Evolutionary conservation across 208 protist species (phyloP).

Genomic region (Leishmania major): DNA sequence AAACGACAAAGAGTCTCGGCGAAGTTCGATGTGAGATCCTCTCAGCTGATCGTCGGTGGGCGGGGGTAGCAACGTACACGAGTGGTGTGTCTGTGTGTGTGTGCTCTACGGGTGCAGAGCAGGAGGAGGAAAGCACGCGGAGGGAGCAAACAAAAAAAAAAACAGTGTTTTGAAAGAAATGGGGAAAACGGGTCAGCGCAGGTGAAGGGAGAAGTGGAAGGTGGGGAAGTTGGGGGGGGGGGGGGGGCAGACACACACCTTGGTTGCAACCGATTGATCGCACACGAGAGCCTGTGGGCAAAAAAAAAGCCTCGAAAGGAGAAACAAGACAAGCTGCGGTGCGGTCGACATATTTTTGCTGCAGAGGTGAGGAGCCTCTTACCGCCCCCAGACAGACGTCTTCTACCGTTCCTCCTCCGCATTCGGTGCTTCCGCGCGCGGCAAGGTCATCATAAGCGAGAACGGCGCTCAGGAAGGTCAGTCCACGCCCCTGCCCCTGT

Average conservation of each 20-base stretch:
- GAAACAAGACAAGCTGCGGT: neutral
- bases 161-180: neutral
- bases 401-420: neutral
- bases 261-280: neutral
- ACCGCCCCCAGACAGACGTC: neutral
- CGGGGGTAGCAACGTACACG: constrained; percentile 7
- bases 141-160: neutral
- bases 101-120: neutral
- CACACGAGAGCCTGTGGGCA: neutral
- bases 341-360: neutral
- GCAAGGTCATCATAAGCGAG: neutral
- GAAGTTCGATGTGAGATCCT: neutral
- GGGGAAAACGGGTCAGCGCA: neutral
- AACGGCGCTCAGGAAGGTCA: neutral
- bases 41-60: neutral
- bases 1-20: neutral
- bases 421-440: neutral
- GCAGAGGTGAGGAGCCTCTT: neutral
- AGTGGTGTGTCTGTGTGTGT: neutral
- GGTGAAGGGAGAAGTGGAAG: neutral
- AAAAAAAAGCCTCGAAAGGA: neutral
- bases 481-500: neutral
- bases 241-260: neutral
- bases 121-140: neutral
- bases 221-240: neutral